Evolutionary conservation across 2,329 filamentous ascomycete species (phyloP).

Genomic region (Leptographium flavum): DNA sequence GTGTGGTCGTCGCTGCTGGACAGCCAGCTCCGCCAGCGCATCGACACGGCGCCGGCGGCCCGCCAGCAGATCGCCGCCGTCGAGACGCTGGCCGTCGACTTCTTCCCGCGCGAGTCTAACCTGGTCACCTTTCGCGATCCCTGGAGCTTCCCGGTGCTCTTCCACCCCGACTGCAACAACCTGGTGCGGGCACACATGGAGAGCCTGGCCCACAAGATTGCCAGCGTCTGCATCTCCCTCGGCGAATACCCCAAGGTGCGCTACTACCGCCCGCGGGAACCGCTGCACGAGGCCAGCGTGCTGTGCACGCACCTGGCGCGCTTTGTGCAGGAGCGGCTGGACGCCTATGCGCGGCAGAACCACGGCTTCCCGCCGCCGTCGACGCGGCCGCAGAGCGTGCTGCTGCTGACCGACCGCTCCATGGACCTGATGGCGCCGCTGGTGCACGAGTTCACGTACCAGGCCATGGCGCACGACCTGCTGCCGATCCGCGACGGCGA

Average conservation of each 20-base stretch:
- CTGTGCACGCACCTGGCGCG: slow-evolving; percentile 77
- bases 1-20: slow-evolving; percentile 75
- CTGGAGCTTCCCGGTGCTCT: slow-evolving; percentile 88
- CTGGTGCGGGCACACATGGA: slow-evolving; percentile 75
- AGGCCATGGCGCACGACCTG: slow-evolving; percentile 94
- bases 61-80: slow-evolving; percentile 67
- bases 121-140: slow-evolving; percentile 86
- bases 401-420: slow-evolving; percentile 79
- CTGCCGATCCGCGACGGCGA: slow-evolving; percentile 78
- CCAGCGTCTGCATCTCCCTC: slow-evolving; percentile 77
- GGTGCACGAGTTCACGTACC: slow-evolving; percentile 93
- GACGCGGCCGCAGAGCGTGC: slow-evolving; percentile 62
- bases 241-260: slow-evolving; percentile 88
- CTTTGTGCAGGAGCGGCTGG: slow-evolving; percentile 83
- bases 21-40: slow-evolving; percentile 52
- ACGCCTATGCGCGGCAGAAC: slow-evolving; percentile 75
- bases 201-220: slow-evolving; percentile 76
- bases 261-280: slow-evolving; percentile 66
- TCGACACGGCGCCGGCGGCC: slow-evolving; percentile 56
- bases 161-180: slow-evolving; percentile 78
- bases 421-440: slow-evolving; percentile 86
- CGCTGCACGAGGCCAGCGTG: slow-evolving; percentile 75
- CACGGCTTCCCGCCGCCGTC: slow-evolving; percentile 71
- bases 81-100: slow-evolving; percentile 75
- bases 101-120: slow-evolving; percentile 79